Percentiles rank a stretch among this genome's conserved stretches.
Evolutionary conservation across 2,329 filamentous ascomycete species (phyloP).

Genomic region (Didymella sp.): DNA sequence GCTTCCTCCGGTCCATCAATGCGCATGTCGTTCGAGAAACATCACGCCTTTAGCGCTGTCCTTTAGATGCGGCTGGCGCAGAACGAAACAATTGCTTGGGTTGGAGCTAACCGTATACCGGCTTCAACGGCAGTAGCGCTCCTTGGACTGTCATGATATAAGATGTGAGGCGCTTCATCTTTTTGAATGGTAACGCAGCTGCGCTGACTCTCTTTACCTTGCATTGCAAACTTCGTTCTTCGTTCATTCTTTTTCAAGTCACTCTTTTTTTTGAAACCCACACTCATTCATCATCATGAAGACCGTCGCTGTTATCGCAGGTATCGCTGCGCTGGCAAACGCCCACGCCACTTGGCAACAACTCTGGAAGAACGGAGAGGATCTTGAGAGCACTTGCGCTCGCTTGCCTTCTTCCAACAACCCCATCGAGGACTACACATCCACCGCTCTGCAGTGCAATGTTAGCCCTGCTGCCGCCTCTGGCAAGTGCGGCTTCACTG

Average conservation of each 20-base stretch:
- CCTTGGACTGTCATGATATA: slow-evolving; percentile 28
- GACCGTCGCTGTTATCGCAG: slow-evolving; percentile 36
- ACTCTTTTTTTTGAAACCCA: slow-evolving; percentile 25
- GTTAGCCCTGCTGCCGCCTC: slow-evolving; percentile 35
- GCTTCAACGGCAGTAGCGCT: slow-evolving; percentile 26
- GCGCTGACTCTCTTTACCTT: slow-evolving; percentile 42
- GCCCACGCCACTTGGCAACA: slow-evolving; percentile 43
- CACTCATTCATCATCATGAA: slow-evolving; percentile 33
- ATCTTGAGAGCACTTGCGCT: slow-evolving; percentile 40
- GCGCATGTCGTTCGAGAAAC: slow-evolving; percentile 31
- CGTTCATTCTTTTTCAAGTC: slow-evolving; percentile 37
- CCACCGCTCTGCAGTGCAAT: slow-evolving; percentile 42
- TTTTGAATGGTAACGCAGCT: slow-evolving; percentile 34
- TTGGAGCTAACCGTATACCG: slow-evolving; percentile 26
- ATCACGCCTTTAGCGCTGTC: slow-evolving; percentile 25
- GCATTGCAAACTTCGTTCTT: slow-evolving; percentile 28
- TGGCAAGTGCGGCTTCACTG: slow-evolving; percentile 36
- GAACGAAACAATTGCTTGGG: slow-evolving; percentile 37
- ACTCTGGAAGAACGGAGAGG: slow-evolving; percentile 42
- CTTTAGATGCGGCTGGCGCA: slow-evolving; percentile 30
- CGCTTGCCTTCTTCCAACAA: slow-evolving; percentile 39
- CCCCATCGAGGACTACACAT: slow-evolving; percentile 41
- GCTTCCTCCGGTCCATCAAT: slow-evolving; percentile 30
- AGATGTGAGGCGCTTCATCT: slow-evolving; percentile 21
- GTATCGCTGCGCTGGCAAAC: slow-evolving; percentile 36